phyloP scores from a whole-genome alignment of 305 asterid genomes.

The Ajuga reptans region DNA sequence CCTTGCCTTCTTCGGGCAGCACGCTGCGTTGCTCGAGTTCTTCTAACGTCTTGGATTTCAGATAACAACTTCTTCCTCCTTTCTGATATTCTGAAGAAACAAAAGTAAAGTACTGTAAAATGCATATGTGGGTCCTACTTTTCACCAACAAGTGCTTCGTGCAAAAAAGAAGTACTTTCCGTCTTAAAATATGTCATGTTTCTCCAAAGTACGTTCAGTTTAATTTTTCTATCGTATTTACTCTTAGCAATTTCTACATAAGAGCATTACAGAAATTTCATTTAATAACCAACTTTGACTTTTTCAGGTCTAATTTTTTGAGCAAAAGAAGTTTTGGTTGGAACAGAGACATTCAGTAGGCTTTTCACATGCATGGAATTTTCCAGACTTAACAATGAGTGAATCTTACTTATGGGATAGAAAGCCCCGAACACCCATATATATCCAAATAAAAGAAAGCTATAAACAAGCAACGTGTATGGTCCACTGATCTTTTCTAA shows the following conservation, averaged over 20 bases:
- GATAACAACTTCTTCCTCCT: constrained; percentile 64
- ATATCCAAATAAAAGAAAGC: background rate
- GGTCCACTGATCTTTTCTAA: background rate
- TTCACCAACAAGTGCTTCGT: constrained; percentile 12
- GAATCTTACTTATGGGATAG: background rate
- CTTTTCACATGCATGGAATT: background rate
- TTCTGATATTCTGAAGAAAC: constrained; percentile 58
- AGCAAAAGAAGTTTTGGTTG: background rate
- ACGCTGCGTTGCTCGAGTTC: constrained; percentile 85
- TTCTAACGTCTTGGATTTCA: constrained; percentile 87
- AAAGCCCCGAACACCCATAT: background rate
- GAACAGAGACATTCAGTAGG: background rate
- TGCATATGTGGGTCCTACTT: background rate
- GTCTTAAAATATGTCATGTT: background rate
- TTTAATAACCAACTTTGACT: background rate
- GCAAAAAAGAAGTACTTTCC: background rate
- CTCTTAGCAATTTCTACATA: background rate
- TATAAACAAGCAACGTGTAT: background rate
- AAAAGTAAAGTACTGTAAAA: background rate
- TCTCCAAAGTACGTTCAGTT: background rate
- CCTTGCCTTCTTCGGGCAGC: constrained; percentile 76
- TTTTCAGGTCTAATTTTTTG: background rate
- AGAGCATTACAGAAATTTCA: background rate
- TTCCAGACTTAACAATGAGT: background rate
- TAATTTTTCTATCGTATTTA: background rate